Evolutionary conservation across 2,329 filamentous ascomycete species (phyloP).

Genomic region (Exophiala oligosperma): DNA sequence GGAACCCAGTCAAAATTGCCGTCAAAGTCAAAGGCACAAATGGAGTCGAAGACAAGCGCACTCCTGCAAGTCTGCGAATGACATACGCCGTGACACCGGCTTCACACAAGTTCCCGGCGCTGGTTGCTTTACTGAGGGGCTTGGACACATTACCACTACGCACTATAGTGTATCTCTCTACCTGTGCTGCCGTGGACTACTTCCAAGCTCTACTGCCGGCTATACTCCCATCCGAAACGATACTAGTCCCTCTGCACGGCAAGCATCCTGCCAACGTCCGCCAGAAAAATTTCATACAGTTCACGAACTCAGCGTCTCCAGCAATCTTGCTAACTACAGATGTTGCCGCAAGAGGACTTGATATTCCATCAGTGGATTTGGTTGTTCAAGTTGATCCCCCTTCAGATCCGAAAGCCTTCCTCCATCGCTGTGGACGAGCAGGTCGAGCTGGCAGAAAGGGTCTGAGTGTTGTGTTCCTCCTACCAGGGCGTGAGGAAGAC

Average conservation of each 20-base stretch:
- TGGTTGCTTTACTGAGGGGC: slow-evolving; percentile 68
- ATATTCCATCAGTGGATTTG: slow-evolving; percentile 88
- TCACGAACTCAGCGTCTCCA: slow-evolving; percentile 71
- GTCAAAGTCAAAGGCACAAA: slow-evolving; percentile 82
- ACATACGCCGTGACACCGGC: slow-evolving; percentile 75
- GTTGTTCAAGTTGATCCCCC: slow-evolving; percentile 85
- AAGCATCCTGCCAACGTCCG: slow-evolving; percentile 88
- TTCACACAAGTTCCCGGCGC: slow-evolving; percentile 74
- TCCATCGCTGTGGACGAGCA: slow-evolving; percentile 65
- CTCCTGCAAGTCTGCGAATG: slow-evolving; percentile 88
- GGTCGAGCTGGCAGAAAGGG: slow-evolving; percentile 69
- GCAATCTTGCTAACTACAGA: slow-evolving; percentile 89
- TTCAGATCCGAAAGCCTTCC: slow-evolving; percentile 82
- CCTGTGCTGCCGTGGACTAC: slow-evolving; percentile 93
- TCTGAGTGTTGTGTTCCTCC: slow-evolving; percentile 80
- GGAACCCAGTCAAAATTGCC: slow-evolving; percentile 92
- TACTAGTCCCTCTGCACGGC: slow-evolving; percentile 80
- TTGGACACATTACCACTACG: slow-evolving; percentile 76
- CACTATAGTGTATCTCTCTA: slow-evolving; percentile 88
- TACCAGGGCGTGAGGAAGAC: slow-evolving; percentile 82
- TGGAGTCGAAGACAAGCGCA: slow-evolving; percentile 78
- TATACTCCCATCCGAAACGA: slow-evolving; percentile 65
- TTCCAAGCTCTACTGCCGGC: slow-evolving; percentile 77
- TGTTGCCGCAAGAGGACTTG: slow-evolving; percentile 83
- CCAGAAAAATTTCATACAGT: slow-evolving; percentile 81